Evolutionary conservation across 1,284 basidiomycete genomes (phyloP), one percentile per base, ranked within the genome.

Genomic region (Puccinia triticina): DNA sequence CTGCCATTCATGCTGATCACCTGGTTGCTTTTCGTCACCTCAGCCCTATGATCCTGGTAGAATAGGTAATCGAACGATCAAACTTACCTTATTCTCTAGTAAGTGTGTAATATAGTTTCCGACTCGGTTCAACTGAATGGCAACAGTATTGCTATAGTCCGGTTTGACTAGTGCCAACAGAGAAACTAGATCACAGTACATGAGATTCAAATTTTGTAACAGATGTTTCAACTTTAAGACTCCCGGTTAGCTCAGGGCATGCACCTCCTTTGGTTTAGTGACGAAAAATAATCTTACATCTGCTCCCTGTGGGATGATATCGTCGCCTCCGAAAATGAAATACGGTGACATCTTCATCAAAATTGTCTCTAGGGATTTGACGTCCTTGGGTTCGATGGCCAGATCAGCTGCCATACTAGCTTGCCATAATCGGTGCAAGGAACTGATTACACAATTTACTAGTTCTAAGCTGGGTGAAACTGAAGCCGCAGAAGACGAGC

Each of bases 321-420:
- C 86, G 83, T 85, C 87, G 29, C 88, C 85, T 37, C 87, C 89
- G 87, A 94, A 94, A 0, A 95, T 94, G 86, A 97, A 96, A 87
- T 95, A 95, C 1, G 91, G 89, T 1, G 91, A 88, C 90, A 96
- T 92, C 85, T 93, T 91, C 12, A 89, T 89, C 0, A 95, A 87
- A 29, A 95, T 87, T n/a, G 87, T 87, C 74, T 88, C 88, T 40
- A 94, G 88, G 85, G 66, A 87, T 72, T 84, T 84, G 74, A 73
- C 29, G 37, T 82, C 73, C 32, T 55, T 57, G 12, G 80, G 23
- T 37, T 32, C 32, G 21, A 76, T 43, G 11, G 26, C 29, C 23
- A 79, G 23, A 16, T 53, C 43, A 0, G 73, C 76, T 2, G 82
- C 72, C 46, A 89, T 83, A 46, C 93, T 88, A 1, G 89, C 86